Evolutionary conservation across 441 rosid genomes (phyloP).

Genomic region (Pelargonium australe): DNA sequence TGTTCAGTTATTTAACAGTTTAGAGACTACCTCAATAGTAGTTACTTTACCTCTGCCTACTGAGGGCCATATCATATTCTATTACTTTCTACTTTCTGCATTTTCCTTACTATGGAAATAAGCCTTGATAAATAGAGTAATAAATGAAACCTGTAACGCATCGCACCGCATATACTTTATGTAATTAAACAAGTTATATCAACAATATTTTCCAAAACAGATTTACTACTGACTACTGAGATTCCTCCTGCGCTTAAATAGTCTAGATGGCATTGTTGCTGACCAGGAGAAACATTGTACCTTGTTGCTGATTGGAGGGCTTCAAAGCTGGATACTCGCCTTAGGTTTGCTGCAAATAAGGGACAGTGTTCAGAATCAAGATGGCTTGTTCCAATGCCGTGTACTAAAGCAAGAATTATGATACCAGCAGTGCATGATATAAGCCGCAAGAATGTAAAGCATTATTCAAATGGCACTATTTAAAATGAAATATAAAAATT

Average conservation of each 20-base stretch:
- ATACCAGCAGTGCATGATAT: not conserved
- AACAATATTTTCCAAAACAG: not conserved
- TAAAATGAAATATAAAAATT: no score
- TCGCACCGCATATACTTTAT: not conserved
- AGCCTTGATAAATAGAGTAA: not conserved
- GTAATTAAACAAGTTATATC: not conserved
- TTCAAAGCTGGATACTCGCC: slow-evolving; percentile 67
- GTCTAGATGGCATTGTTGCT: not conserved
- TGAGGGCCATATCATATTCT: not conserved
- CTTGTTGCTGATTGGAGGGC: slow-evolving; percentile 56
- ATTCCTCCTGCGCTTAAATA: not conserved
- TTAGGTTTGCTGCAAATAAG: slow-evolving; percentile 39
- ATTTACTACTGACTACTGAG: not conserved
- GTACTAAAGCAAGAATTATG: no score
- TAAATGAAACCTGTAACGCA: not conserved
- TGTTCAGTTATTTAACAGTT: not conserved
- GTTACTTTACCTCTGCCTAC: not conserved
- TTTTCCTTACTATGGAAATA: not conserved
- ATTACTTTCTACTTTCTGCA: not conserved
- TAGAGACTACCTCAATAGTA: not conserved
- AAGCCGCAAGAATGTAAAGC: not conserved
- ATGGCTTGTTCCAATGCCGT: no score
- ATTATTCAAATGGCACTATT: no score
- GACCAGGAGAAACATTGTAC: slow-evolving; percentile 20
- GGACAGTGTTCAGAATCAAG: no score